Percentiles rank a stretch among this genome's conserved stretches.
Evolutionary conservation across 352 stramenopile genomes (phyloP).

Genomic region (Bremia lactucae): DNA sequence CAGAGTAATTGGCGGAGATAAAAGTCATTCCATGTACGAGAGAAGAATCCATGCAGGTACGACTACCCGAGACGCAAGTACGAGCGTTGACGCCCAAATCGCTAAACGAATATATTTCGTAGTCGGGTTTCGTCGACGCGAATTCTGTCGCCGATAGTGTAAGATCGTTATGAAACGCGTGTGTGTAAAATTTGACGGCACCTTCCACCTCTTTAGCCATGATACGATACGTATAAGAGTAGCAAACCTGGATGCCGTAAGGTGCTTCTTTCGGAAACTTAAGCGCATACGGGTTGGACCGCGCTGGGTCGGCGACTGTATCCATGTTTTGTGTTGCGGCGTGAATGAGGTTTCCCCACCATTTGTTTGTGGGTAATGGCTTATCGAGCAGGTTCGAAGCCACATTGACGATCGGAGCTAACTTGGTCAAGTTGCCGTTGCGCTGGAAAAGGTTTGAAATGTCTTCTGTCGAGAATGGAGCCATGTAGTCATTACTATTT

Average conservation of each 20-base stretch:
- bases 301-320: constrained; percentile 43
- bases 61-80: constrained; percentile 26
- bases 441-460: constrained; percentile 47
- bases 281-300: constrained; percentile 67
- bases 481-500: constrained; percentile 15
- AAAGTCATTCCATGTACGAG: constrained; percentile 75
- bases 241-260: constrained; percentile 49
- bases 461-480: constrained; percentile 38
- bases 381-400: constrained; percentile 31
- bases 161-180: constrained; percentile 61
- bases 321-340: constrained; percentile 30
- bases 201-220: constrained; percentile 36
- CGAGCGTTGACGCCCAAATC: constrained; percentile 50
- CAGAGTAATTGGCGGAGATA: constrained; percentile 48
- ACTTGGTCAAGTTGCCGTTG: constrained; percentile 30
- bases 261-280: constrained; percentile 42
- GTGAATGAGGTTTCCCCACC: constrained; percentile 77
- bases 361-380: constrained; percentile 75
- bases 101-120: constrained; percentile 60
- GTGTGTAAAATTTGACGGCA: constrained; percentile 55
- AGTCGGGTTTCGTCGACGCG: constrained; percentile 32
- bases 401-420: constrained; percentile 62
- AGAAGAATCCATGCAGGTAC: constrained; percentile 42
- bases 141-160: constrained; percentile 63
- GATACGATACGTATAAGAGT: constrained; percentile 53